Base-by-base conservation (phyloP, 371 early-diverging fungal genomes). In the Polyrhizophydium stewartii region DNA sequence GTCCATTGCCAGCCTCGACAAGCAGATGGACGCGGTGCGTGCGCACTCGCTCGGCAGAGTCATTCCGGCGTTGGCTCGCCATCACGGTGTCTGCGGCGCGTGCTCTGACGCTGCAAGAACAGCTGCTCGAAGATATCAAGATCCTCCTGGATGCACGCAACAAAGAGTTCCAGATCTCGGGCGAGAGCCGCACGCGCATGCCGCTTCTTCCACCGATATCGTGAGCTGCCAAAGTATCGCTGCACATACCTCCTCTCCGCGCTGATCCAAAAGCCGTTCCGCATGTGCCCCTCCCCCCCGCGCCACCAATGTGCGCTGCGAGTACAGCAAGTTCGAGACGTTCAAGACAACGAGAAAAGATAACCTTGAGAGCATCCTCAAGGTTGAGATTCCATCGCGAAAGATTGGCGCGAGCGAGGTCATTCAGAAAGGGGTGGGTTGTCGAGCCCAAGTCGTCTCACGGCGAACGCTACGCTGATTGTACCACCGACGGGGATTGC, bases 21-120 rank as follows among this genome's bases (percentile, higher is more conserved):
- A 66, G 51, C 59, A 70, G n/a, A 71, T 80, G 66, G 74, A 77
- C 19, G 76, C 72, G 22, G 80, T 76, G 59, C 13, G 45, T 51
- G 9, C 7, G 9, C 10, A 61, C 28, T 37, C 21, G 17, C n/a
- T n/a, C n/a, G n/a, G n/a, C n/a, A n/a, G n/a, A n/a, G n/a, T n/a
- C n/a, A n/a, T n/a, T n/a, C n/a, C n/a, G n/a, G n/a, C n/a, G n/a
- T n/a, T n/a, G n/a, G n/a, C n/a, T n/a, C n/a, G n/a, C n/a, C n/a
- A n/a, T n/a, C n/a, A n/a, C n/a, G n/a, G n/a, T n/a, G n/a, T n/a
- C n/a, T n/a, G n/a, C n/a, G n/a, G n/a, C n/a, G n/a, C n/a, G n/a
- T n/a, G n/a, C n/a, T n/a, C n/a, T n/a, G n/a, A n/a, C n/a, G n/a
- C n/a, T n/a, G n/a, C 35, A 35, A 7, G 35, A 13, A 1, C 55